A percentile compares a stretch with the other conserved stretches of the same genome.
Evolutionary conservation across 805 yeast species (phyloP).

Genomic region (Kregervanrija delftensis): DNA sequence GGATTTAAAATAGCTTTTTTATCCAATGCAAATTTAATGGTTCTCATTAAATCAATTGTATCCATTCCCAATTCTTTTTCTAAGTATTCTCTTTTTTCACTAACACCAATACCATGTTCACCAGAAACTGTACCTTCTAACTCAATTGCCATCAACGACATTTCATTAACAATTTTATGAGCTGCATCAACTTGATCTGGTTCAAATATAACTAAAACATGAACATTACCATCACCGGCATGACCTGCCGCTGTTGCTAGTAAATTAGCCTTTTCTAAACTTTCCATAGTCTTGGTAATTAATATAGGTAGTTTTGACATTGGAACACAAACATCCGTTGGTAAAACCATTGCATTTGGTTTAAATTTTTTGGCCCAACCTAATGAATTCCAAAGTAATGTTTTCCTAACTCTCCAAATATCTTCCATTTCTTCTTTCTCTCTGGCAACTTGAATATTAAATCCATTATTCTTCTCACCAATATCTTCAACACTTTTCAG

Average conservation of each 20-base stretch:
- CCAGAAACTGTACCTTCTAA: constrained; percentile 84
- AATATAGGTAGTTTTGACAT: constrained; percentile 59
- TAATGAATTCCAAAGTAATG: constrained; percentile 56
- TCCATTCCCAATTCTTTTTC: constrained; percentile 59
- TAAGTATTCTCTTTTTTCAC: constrained; percentile 55
- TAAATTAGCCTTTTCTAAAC: constrained; percentile 45
- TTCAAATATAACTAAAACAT: constrained; percentile 55
- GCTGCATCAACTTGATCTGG: constrained; percentile 42
- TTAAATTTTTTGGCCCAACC: constrained; percentile 53
- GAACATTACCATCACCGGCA: constrained; percentile 82
- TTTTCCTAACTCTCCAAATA: constrained; percentile 72
- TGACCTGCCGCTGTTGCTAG: constrained; percentile 65
- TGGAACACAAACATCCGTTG: constrained; percentile 83
- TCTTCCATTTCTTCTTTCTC: constrained; percentile 56
- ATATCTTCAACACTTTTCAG: constrained; percentile 42
- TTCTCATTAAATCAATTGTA: constrained; percentile 67
- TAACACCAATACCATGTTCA: constrained; percentile 82
- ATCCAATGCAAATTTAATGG: constrained; percentile 63
- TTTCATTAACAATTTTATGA: constrained; percentile 44
- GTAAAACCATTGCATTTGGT: constrained; percentile 46
- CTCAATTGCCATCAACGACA: constrained; percentile 59
- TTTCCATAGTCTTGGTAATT: constrained; percentile 54
- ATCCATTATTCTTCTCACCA: constrained; percentile 45
- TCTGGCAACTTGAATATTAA: constrained; percentile 56
- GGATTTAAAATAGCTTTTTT: constrained; percentile 71